A percentile compares a stretch with the other conserved stretches of the same genome.
Conservation (phyloP, 169 alveolate species). For the Nephromyces sp. region DNA sequence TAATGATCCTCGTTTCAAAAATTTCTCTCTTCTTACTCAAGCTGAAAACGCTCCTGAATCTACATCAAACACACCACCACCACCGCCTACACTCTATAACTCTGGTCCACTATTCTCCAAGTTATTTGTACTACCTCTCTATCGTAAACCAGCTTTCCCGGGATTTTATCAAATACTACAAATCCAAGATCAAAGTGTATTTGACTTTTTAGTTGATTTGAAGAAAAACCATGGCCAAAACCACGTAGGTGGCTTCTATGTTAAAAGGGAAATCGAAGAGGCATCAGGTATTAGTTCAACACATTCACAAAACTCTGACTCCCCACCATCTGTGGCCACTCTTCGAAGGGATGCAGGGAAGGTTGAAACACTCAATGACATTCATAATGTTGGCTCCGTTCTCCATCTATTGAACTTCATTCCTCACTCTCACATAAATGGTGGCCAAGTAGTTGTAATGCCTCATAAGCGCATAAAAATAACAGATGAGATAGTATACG, state of each 20-base stretch:
- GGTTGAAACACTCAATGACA: conserved; percentile 35
- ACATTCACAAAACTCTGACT: no score
- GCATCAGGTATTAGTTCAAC: not conserved
- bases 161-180: conserved; percentile 64
- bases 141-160: conserved; percentile 63
- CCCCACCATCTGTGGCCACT: conserved; percentile 12
- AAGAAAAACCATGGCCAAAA: conserved; percentile 11
- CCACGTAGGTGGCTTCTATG: conserved; percentile 17
- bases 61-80: not conserved
- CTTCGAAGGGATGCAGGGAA: conserved; percentile 30
- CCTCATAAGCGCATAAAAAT: conserved; percentile 53
- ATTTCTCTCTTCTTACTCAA: no score
- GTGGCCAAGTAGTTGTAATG: conserved; percentile 63
- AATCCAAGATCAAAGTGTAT: conserved; percentile 47
- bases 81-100: conserved; percentile 1
- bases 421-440: conserved; percentile 44
- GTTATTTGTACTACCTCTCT: conserved; percentile 50
- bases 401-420: conserved; percentile 47
- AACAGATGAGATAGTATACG: no score
- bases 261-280: not conserved
- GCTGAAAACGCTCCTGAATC: no score
- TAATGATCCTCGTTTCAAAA: no score
- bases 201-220: conserved; percentile 15
- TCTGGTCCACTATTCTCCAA: conserved; percentile 32
- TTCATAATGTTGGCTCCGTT: conserved; percentile 47